Evolutionary conservation across 768 basidiomycete genomes (phyloP).

Genomic region (Lentinula guzmanii): DNA sequence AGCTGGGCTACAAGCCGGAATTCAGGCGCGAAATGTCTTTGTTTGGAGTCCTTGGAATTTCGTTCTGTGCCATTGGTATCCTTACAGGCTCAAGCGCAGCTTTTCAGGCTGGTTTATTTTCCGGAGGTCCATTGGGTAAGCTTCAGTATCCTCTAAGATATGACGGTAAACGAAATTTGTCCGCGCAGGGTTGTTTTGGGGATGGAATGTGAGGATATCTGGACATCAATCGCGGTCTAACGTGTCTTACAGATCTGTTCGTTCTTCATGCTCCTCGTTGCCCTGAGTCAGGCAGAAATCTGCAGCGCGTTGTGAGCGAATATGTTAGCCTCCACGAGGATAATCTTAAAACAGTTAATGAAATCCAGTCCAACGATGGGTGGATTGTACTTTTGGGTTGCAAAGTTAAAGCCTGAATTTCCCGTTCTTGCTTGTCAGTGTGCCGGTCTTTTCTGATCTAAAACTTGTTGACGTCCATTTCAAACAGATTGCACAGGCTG

Average conservation of each 20-base stretch:
- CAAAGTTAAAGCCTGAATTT: slow-evolving; percentile 47
- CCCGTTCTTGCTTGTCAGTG: slow-evolving; percentile 48
- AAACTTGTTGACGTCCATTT: background rate
- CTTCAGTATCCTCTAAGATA: too few species aligned
- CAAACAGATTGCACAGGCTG: slow-evolving; percentile 41
- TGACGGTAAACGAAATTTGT: background rate
- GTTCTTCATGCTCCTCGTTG: slow-evolving; percentile 53
- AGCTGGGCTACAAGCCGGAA: slow-evolving; percentile 50
- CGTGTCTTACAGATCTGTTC: slow-evolving; percentile 38
- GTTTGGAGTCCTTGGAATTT: slow-evolving; percentile 53
- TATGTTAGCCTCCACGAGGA: background rate
- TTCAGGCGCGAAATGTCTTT: slow-evolving; percentile 56
- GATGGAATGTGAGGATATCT: slow-evolving; percentile 44
- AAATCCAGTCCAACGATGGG: slow-evolving; percentile 44
- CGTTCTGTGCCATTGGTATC: slow-evolving; percentile 56
- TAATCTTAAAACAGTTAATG: background rate
- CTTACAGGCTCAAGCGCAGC: slow-evolving; percentile 57
- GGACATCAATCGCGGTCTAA: background rate
- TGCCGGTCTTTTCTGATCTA: background rate
- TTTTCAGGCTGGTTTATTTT: slow-evolving; percentile 53
- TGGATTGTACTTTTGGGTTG: slow-evolving; percentile 56
- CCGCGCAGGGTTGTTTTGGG: slow-evolving; percentile 43
- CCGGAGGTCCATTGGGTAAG: slow-evolving; percentile 47
- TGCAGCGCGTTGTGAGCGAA: slow-evolving; percentile 48
- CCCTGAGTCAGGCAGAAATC: slow-evolving; percentile 51